Base-by-base conservation (phyloP, 345 rosid species). In the Melaleuca alternifolia region DNA sequence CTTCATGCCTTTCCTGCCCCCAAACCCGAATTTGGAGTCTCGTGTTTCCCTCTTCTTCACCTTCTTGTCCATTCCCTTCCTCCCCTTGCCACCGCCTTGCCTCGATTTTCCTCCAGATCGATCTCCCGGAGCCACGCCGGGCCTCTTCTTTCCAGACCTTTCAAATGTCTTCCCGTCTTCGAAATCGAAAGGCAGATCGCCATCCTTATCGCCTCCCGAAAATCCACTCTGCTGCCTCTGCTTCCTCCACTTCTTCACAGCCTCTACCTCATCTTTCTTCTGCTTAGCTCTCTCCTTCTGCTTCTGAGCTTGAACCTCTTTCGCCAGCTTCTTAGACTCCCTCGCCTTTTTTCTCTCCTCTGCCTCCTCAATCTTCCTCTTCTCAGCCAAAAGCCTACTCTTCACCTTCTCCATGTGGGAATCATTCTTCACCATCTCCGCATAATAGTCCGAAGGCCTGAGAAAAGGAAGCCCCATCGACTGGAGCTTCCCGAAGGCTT, bases 281-380 rank as follows among this genome's bases (percentile, higher is more conserved):
- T 95, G 95, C 86, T 93, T 90, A 3, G 96, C 84, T 51, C 96
- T 90, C 88, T 95, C 97, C 86, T 95, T 97, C 91, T 85, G 93
- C 92, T 94, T 96, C 92, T 94, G 94, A 71, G 95, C 93, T 87
- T 97, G 99, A 41, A 96, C 91, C 89, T 94, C 98, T 88, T 95
- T 96, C 46, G 98, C 92, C 53, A 94, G 51, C 51, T 79, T 94
- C 93, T 95, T 97, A n/a, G 95, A 86, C 83, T 96, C 96, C 88
- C 98, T 92, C 11, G 96, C 95, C 89, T 94, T 97, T 93, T 89
- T 94, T 84, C 99, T 97, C 94, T 97, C 98, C 85, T 96, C 96
- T 8, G 98, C 89, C 91, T 96, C 99, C 91, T 94, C 94, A 5
- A 92, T 94, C 89, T 89, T 91, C 86, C 84, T 95, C 95, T 93